Conservation (phyloP, 192 early-diverging fungal genomes). For the Gorgonomyces haynaldii region DNA sequence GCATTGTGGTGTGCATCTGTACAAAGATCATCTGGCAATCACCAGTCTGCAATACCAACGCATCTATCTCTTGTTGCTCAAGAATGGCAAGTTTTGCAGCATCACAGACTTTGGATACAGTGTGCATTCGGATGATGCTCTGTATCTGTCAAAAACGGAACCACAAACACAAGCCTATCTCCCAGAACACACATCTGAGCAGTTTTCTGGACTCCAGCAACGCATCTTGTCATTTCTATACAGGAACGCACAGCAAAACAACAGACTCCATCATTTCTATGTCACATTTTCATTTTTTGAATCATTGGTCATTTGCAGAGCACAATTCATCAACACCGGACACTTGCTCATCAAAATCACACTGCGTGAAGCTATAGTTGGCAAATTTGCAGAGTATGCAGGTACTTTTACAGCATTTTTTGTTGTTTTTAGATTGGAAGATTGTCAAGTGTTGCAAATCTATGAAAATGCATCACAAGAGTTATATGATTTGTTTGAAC, state of each 20-base stretch:
- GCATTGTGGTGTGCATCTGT: conserved; percentile 59
- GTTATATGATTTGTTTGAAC: conserved; percentile 41
- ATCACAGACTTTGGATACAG: conserved; percentile 50
- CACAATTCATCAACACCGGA: conserved; percentile 51
- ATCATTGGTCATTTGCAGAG: conserved; percentile 53
- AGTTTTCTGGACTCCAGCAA: conserved; percentile 48
- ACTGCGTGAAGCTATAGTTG: conserved; percentile 34
- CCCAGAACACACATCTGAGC: not conserved
- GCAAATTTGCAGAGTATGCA: conserved; percentile 24
- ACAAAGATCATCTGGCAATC: conserved; percentile 46
- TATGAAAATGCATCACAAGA: conserved; percentile 59
- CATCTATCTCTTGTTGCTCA: conserved; percentile 52
- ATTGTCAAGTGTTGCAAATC: conserved; percentile 41
- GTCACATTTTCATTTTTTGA: conserved; percentile 48
- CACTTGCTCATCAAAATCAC: conserved; percentile 54
- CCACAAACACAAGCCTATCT: conserved; percentile 9
- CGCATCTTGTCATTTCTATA: conserved; percentile 54
- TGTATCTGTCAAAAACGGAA: conserved; percentile 30
- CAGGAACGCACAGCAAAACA: conserved; percentile 33
- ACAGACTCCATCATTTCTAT: conserved; percentile 40
- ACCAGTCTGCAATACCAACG: conserved; percentile 61
- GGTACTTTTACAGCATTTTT: conserved; percentile 37
- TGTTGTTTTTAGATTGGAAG: conserved; percentile 49
- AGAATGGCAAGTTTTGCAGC: conserved; percentile 42
- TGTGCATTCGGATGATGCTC: conserved; percentile 52